Evolutionary conservation across 73 alveolate genomes (phyloP).

Genomic region (Paramecium pentaurelia): DNA sequence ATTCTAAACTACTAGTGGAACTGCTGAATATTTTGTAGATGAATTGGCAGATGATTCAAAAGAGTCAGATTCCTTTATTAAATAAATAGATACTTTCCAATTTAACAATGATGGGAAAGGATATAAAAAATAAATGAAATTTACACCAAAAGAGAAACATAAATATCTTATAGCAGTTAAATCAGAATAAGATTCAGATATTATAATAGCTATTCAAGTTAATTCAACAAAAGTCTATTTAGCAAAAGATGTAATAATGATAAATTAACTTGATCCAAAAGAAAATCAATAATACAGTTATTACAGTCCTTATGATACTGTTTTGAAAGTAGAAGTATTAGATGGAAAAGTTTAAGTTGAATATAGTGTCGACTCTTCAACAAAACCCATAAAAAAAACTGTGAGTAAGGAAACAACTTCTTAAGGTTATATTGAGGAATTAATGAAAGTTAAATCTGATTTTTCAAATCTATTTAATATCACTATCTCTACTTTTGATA

Average conservation of each 20-base stretch:
- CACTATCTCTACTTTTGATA: not conserved
- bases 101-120: not conserved
- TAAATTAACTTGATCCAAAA: not conserved
- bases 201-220: not conserved
- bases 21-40: not conserved
- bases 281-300: not conserved
- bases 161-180: not conserved
- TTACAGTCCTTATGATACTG: not conserved
- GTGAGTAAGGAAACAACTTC: not conserved
- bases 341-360: not conserved
- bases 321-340: not conserved
- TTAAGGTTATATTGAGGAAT: not conserved
- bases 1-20: not conserved
- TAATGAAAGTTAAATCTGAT: not conserved
- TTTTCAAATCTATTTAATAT: not conserved
- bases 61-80: not conserved
- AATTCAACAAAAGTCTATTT: not conserved
- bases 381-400: not conserved
- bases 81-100: not conserved
- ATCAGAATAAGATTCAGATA: not conserved
- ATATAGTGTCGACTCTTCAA: not conserved
- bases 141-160: not conserved
- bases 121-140: not conserved
- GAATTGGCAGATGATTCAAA: not conserved
- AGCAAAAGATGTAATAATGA: not conserved